Conservation (phyloP, 2,329 filamentous ascomycete genomes). For the Colletotrichum sp. region DNA sequence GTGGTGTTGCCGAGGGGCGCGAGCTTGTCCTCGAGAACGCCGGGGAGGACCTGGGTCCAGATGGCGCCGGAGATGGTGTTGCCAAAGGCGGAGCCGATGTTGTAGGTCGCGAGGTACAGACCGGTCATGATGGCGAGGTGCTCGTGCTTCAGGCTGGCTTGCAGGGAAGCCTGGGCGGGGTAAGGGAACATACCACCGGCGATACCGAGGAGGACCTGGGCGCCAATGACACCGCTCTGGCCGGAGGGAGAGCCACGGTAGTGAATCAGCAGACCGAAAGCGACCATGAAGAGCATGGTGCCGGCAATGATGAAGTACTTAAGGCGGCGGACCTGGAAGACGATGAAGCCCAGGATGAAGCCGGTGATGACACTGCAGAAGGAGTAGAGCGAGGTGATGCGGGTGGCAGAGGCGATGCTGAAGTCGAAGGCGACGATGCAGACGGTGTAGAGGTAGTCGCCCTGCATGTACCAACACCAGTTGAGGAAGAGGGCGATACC, state of each 20-base stretch:
- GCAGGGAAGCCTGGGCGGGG: conserved; percentile 50
- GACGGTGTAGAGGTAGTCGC: conserved; percentile 68
- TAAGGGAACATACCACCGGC: conserved; percentile 68
- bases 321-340: conserved; percentile 62
- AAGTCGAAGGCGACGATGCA: conserved; percentile 67
- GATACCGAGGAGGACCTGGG: conserved; percentile 66
- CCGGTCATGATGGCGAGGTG: conserved; percentile 69
- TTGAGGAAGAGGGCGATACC: conserved; percentile 63
- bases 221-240: conserved; percentile 64
- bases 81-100: conserved; percentile 65
- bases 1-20: conserved; percentile 39
- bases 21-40: conserved; percentile 38
- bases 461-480: conserved; percentile 67
- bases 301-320: conserved; percentile 69
- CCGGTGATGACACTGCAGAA: conserved; percentile 64
- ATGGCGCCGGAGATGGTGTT: conserved; percentile 66
- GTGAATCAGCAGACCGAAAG: conserved; percentile 68
- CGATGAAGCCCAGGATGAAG: conserved; percentile 58
- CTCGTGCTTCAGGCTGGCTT: conserved; percentile 48
- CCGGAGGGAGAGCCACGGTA: conserved; percentile 60
- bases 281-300: conserved; percentile 66
- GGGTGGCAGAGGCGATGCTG: conserved; percentile 58
- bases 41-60: conserved; percentile 64
- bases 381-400: conserved; percentile 64
- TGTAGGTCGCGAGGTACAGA: conserved; percentile 67